Base-by-base conservation (phyloP, 495 filamentous ascomycete species). In the Hyaloscypha bicolor region DNA sequence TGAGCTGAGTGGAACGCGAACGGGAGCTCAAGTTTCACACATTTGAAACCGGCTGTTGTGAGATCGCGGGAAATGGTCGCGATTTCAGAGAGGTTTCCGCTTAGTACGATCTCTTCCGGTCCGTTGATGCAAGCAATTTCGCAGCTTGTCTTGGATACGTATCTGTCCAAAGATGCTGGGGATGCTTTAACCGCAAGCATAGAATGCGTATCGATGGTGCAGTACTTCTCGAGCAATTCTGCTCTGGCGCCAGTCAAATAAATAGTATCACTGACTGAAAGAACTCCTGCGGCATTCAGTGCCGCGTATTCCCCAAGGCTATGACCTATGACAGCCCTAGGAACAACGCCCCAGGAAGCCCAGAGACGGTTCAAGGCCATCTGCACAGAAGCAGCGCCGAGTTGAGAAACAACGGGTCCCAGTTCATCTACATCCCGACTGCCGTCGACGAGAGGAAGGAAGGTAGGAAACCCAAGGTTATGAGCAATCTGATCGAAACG, bases 281-380 rank as follows among this genome's bases (percentile, higher is more conserved):
- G 77, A 11, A 96, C 89, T 58, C 92, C 93, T 16, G 93, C 89
- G 35, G 88, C 86, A 70, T 94, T 83, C 2, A 97, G 81, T 14
- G 94, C 93, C 56, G 93, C 93, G 77, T 94, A 97, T 75, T 97
- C 93, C 62, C 93, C 93, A n/a, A 86, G 71, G 74, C 92, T 95
- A 78, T 97, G 94, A 31, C 94, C 94, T 42, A 97, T 80, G 4
- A 96, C 92, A 48, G 87, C 88, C 52, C 83, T 80, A 22, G 93
- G 93, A 25, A 75, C 84, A 63, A 96, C 82, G 32, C 91, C 93
- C 83, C 91, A 90, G 6, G 91, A 88, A 21, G 70, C 76, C 93
- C 92, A 96, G 64, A 93, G 85, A 60, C 86, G 88, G 22, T 90
- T 87, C 55, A 96, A 80, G 3, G 93, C 93, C 84, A 96, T 94